A percentile compares a stretch with the other conserved stretches of the same genome.
Evolutionary conservation across 176 grass and related monocot species (phyloP).

Genomic region (Raddia distichophylla): DNA sequence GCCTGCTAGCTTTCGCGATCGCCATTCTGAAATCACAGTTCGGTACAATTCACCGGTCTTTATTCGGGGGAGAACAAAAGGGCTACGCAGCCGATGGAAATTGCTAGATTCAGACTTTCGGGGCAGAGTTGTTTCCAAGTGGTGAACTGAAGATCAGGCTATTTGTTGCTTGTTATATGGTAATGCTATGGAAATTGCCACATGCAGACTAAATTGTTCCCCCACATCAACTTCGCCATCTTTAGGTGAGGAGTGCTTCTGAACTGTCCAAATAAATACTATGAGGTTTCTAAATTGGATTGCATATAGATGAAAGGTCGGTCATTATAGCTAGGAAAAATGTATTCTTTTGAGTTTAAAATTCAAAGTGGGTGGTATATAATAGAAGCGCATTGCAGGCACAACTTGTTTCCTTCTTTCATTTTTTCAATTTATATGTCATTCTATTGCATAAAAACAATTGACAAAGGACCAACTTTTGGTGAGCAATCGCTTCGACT

Average conservation of each 20-base stretch:
- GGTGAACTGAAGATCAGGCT: neutral
- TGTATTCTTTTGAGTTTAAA: neutral
- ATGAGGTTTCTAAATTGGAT: neutral
- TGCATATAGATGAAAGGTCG: neutral
- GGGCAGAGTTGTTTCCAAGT: neutral
- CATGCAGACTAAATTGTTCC: neutral
- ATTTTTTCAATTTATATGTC: neutral
- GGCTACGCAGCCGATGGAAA: neutral
- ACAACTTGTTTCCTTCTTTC: neutral
- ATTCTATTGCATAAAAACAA: neutral
- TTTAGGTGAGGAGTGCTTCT: neutral
- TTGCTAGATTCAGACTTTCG: neutral
- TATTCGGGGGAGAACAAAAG: neutral
- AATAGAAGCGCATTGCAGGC: neutral
- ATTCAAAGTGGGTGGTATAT: neutral
- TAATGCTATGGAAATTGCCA: conserved; percentile 21
- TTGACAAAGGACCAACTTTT: neutral
- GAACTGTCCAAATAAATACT: neutral
- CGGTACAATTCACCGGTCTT: neutral
- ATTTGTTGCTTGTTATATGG: neutral
- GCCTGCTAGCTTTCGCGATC: neutral
- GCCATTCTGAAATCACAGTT: neutral
- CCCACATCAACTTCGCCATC: neutral
- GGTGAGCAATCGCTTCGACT: no score
- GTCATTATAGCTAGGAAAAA: neutral